phyloP scores from a whole-genome alignment of 129 eudicot species.

The Calendula officinalis region DNA sequence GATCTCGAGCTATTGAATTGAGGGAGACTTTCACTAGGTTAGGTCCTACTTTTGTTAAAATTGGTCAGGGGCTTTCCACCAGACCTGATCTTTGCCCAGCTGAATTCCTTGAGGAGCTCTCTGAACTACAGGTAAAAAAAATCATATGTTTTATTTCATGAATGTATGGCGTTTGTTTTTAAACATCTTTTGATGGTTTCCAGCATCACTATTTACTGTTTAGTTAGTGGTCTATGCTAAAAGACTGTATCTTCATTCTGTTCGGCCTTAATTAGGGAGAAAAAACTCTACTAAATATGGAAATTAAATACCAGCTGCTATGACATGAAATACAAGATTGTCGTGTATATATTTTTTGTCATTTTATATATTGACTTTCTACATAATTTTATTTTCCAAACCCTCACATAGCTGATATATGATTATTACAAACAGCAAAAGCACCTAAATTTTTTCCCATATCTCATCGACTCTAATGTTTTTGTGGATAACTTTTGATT shows the following conservation, averaged over 20 bases:
- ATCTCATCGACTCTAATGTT: too few relatives aligned
- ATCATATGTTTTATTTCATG: neutral
- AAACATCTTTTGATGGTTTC: neutral
- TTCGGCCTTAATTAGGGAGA: too few relatives aligned
- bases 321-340: too few relatives aligned
- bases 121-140: constrained; percentile 69
- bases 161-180: neutral
- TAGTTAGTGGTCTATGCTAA: neutral
- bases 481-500: neutral
- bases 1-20: constrained; percentile 64
- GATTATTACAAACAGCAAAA: too few relatives aligned
- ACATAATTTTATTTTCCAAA: too few relatives aligned
- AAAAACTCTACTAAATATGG: too few relatives aligned
- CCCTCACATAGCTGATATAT: too few relatives aligned
- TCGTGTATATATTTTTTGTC: too few relatives aligned
- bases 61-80: constrained; percentile 96
- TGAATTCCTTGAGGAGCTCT: constrained; percentile 87
- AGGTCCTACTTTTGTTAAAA: constrained; percentile 94
- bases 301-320: too few relatives aligned
- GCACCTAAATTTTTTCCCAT: too few relatives aligned
- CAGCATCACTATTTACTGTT: neutral
- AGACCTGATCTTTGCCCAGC: constrained; percentile 94
- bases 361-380: too few relatives aligned
- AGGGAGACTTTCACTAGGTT: constrained; percentile 67
- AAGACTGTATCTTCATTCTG: neutral